Evolutionary conservation across 768 basidiomycete species (phyloP).

Genomic region (Phallus indusiatus): DNA sequence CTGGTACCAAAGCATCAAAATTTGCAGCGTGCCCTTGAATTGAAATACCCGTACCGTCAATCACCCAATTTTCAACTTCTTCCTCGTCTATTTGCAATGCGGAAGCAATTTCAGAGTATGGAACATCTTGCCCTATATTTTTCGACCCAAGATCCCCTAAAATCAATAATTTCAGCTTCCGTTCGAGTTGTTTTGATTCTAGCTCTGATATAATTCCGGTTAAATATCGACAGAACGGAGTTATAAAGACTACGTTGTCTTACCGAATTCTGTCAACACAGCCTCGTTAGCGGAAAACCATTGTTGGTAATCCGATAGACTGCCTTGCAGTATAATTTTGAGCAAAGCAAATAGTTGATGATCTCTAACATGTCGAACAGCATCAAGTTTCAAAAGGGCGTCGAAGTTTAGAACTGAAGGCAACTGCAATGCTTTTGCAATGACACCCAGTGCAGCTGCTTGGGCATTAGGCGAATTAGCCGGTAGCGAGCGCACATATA

Average conservation of each 20-base stretch:
- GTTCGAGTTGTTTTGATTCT: constrained; percentile 49
- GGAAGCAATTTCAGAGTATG: constrained; percentile 61
- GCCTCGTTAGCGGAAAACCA: constrained; percentile 48
- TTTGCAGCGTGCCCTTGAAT: not conserved
- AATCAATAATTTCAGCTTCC: constrained; percentile 70
- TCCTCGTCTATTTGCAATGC: constrained; percentile 50
- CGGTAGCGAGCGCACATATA: constrained; percentile 53
- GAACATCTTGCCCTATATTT: constrained; percentile 62
- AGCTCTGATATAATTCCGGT: constrained; percentile 35
- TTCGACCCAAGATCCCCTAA: constrained; percentile 71
- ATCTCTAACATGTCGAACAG: constrained; percentile 52
- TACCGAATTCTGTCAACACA: constrained; percentile 50
- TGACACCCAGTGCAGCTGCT: constrained; percentile 47
- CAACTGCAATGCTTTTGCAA: constrained; percentile 55
- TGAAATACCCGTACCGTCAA: constrained; percentile 50
- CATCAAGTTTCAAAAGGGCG: constrained; percentile 65
- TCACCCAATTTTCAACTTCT: constrained; percentile 80
- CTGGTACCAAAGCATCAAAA: constrained; percentile 27
- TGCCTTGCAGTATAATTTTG: constrained; percentile 60
- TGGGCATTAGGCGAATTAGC: constrained; percentile 41
- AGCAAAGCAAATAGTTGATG: constrained; percentile 70
- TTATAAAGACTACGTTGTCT: constrained; percentile 16
- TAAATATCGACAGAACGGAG: not conserved
- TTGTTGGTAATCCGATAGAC: constrained; percentile 47
- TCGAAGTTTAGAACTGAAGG: constrained; percentile 75